phyloP scores from a whole-genome alignment of 306 rosid species.

The Vicia faba region DNA sequence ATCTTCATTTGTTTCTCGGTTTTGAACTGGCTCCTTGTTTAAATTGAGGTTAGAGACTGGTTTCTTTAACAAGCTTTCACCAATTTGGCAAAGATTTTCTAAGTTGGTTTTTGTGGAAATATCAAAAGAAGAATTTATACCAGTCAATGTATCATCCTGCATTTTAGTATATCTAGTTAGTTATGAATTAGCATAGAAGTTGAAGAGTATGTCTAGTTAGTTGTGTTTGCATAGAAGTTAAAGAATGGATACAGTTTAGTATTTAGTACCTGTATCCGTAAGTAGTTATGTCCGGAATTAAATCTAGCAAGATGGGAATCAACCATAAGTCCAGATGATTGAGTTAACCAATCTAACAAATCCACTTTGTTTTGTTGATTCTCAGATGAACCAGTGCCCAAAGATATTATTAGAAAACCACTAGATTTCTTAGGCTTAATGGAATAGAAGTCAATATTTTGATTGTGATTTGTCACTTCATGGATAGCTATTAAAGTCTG shows the following conservation, averaged over 20 bases:
- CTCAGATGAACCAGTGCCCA: conserved; percentile 48
- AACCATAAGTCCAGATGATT: conserved; percentile 46
- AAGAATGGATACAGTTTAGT: background rate
- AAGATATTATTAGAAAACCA: conserved; percentile 40
- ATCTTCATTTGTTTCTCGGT: conserved; percentile 46
- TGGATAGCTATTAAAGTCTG: conserved; percentile 45
- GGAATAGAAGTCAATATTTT: conserved; percentile 36
- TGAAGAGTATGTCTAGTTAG: background rate
- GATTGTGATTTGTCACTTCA: conserved; percentile 37
- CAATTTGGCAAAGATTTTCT: conserved; percentile 37
- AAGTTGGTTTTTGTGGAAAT: conserved; percentile 44
- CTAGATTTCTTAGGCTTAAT: conserved; percentile 41
- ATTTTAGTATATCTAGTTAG: background rate
- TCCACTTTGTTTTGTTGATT: conserved; percentile 36
- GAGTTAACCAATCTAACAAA: conserved; percentile 42
- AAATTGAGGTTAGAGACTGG: conserved; percentile 41
- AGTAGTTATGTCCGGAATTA: conserved; percentile 35
- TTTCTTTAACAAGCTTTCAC: conserved; percentile 46
- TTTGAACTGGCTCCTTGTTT: conserved; percentile 25
- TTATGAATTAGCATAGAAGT: background rate
- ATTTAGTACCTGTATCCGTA: conserved; percentile 44
- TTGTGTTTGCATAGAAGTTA: background rate
- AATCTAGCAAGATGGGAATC: conserved; percentile 43
- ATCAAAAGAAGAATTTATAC: conserved; percentile 41
- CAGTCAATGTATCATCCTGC: conserved; percentile 50